Evolutionary conservation across 2,329 filamentous ascomycete genomes (phyloP).

Genomic region (Leptodontidium sp.): DNA sequence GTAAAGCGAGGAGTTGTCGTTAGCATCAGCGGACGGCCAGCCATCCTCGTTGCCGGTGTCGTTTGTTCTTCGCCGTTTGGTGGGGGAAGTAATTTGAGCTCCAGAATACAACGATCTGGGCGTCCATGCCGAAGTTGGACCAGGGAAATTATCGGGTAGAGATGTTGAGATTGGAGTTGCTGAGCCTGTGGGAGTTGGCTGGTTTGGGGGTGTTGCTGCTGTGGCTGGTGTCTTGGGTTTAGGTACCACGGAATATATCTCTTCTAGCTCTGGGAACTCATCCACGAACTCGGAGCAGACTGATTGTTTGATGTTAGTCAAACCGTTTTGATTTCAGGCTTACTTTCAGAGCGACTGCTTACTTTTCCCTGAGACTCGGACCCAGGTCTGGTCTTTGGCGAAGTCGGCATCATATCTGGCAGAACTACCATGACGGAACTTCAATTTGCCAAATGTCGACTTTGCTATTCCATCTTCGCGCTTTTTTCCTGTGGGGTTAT

Average conservation of each 20-base stretch:
- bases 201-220: neutral
- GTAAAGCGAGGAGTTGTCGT: neutral
- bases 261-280: slow-evolving; percentile 35
- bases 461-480: neutral
- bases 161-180: neutral
- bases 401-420: slow-evolving; percentile 47
- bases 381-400: slow-evolving; percentile 47
- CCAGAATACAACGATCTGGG: slow-evolving; percentile 12
- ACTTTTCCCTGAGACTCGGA: slow-evolving; percentile 43
- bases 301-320: slow-evolving; percentile 2
- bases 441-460: slow-evolving; percentile 27
- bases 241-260: slow-evolving; percentile 29
- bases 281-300: slow-evolving; percentile 39
- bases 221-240: neutral
- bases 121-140: slow-evolving; percentile 13
- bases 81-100: slow-evolving; percentile 14
- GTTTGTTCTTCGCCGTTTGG: slow-evolving; percentile 25
- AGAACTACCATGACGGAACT: slow-evolving; percentile 48
- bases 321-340: neutral
- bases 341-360: slow-evolving; percentile 5
- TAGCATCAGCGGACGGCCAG: neutral
- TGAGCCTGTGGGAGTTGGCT: neutral
- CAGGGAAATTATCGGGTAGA: neutral
- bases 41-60: slow-evolving; percentile 9
- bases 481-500: neutral